Evolutionary conservation across 345 rosid genomes (phyloP).

Genomic region (Punica granatum): DNA sequence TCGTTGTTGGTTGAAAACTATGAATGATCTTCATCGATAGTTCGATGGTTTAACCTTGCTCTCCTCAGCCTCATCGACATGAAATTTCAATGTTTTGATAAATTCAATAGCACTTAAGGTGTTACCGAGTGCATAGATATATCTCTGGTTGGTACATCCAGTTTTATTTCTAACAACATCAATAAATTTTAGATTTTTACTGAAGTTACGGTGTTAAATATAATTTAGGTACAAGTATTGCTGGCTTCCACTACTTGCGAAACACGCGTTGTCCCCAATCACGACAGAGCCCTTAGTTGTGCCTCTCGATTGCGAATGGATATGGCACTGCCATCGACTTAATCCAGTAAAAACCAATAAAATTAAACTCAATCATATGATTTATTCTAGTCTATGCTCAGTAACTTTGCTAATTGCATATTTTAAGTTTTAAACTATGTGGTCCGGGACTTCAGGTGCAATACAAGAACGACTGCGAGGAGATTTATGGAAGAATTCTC

Average conservation of each 20-base stretch:
- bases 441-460: slow-evolving; percentile 37
- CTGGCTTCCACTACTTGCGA: slow-evolving; percentile 3
- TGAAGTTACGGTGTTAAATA: no score
- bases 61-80: no score
- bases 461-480: slow-evolving; percentile 67
- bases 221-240: slow-evolving; percentile 5
- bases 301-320: slow-evolving; percentile 45
- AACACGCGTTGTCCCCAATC: slow-evolving; percentile 8
- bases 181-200: no score
- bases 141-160: no score
- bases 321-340: slow-evolving; percentile 43
- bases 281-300: slow-evolving; percentile 26
- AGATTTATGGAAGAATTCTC: slow-evolving; percentile 52
- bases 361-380: neutral
- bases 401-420: neutral
- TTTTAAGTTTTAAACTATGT: slow-evolving; percentile 7
- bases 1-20: no score
- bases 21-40: no score
- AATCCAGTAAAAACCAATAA: slow-evolving; percentile 20
- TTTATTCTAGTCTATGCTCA: neutral
- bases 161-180: no score
- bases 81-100: no score
- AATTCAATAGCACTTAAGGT: no score
- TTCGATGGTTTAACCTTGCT: no score
- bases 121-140: no score